phyloP scores from a whole-genome alignment of 805 yeast species.

The Wickerhamiella hasegawae region DNA sequence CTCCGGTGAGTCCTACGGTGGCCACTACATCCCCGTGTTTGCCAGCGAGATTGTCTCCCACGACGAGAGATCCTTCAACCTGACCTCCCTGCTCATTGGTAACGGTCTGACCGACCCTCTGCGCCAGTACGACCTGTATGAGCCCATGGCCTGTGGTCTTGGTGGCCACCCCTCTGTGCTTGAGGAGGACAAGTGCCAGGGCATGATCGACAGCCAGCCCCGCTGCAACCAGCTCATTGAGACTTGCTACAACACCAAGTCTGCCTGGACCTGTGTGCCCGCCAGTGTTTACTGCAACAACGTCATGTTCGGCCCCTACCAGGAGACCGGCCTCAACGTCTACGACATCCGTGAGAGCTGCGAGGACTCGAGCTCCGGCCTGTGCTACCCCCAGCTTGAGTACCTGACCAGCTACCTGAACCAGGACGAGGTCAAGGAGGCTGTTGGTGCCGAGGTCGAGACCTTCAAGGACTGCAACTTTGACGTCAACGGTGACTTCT shows the following conservation, averaged over 20 bases:
- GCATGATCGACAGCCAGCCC: slow-evolving; percentile 50
- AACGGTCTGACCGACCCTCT: slow-evolving; percentile 86
- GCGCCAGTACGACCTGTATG: slow-evolving; percentile 62
- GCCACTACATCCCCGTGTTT: slow-evolving; percentile 87
- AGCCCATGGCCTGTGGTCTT: slow-evolving; percentile 89
- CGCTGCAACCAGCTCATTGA: slow-evolving; percentile 65
- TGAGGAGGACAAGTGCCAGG: slow-evolving; percentile 61
- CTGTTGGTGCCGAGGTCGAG: slow-evolving; percentile 57
- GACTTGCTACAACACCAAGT: slow-evolving; percentile 58
- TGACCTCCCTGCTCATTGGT: slow-evolving; percentile 75
- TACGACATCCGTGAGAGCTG: slow-evolving; percentile 59
- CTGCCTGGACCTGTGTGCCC: slow-evolving; percentile 78
- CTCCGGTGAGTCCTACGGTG: slow-evolving; percentile 91
- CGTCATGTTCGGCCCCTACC: slow-evolving; percentile 62
- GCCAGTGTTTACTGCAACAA: slow-evolving; percentile 81
- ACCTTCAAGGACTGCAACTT: slow-evolving; percentile 63
- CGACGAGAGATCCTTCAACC: slow-evolving; percentile 53
- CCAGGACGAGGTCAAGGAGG: slow-evolving; percentile 50
- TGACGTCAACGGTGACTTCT: slow-evolving; percentile 60
- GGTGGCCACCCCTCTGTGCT: slow-evolving; percentile 74
- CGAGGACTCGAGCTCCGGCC: slow-evolving; percentile 12
- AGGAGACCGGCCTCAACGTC: slow-evolving; percentile 67
- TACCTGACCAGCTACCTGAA: slow-evolving; percentile 65
- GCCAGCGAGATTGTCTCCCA: slow-evolving; percentile 38
- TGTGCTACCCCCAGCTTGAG: slow-evolving; percentile 63